Conservation (phyloP, 371 early-diverging fungal species). For the Rhizopus delemar region DNA sequence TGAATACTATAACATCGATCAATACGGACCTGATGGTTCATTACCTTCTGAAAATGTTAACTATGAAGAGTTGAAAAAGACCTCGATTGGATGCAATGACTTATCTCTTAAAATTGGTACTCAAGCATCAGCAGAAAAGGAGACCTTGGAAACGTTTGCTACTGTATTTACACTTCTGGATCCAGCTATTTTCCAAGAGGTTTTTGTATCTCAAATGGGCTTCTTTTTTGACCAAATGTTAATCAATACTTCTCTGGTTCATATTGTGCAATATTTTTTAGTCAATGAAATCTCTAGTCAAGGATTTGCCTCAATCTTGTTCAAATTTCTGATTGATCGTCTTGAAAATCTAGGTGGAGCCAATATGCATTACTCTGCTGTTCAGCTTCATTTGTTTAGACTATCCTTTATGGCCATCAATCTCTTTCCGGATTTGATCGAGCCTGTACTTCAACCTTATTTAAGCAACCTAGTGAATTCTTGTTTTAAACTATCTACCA, state of each 20-base stretch:
- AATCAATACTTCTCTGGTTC: conserved; percentile 76
- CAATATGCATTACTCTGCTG: conserved; percentile 73
- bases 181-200: conserved; percentile 93
- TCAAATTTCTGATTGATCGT: conserved; percentile 79
- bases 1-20: conserved; percentile 82
- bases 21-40: conserved; percentile 59
- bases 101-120: conserved; percentile 45
- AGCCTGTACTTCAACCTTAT: conserved; percentile 88
- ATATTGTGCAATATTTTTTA: conserved; percentile 89
- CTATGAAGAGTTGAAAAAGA: conserved; percentile 5
- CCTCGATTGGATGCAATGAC: conserved; percentile 34
- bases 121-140: conserved; percentile 80
- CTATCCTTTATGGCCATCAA: conserved; percentile 93
- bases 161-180: conserved; percentile 86
- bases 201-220: conserved; percentile 86
- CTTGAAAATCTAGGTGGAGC: conserved; percentile 82
- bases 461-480: conserved; percentile 86
- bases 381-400: conserved; percentile 90
- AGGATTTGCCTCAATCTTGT: conserved; percentile 77
- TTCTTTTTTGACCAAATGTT: conserved; percentile 85
- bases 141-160: conserved; percentile 89
- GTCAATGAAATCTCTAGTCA: conserved; percentile 77
- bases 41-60: conserved; percentile 24
- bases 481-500: conserved; percentile 81
- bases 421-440: conserved; percentile 90